phyloP scores from a whole-genome alignment of 441 rosid genomes.

The Mallotus repandus region DNA sequence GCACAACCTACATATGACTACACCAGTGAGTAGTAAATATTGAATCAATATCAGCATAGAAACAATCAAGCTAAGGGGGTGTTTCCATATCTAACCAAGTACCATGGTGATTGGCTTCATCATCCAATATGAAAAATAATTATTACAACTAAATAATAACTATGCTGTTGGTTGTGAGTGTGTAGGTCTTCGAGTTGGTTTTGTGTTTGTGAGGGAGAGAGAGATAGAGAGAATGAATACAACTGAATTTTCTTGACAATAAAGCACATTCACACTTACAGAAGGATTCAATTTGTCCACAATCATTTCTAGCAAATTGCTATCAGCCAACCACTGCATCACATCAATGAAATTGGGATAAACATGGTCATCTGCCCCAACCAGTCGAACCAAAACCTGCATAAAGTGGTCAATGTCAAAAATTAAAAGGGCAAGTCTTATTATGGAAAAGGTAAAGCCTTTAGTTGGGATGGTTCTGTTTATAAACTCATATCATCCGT shows the following conservation, averaged over 20 bases:
- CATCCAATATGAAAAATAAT: neutral
- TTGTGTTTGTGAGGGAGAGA: neutral
- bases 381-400: constrained; percentile 93
- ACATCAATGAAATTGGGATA: constrained; percentile 94
- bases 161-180: neutral
- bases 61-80: neutral
- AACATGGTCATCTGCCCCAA: constrained; percentile 93
- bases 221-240: neutral
- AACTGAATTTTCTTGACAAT: neutral
- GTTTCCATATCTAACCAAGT: neutral
- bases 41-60: neutral
- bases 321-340: constrained; percentile 96
- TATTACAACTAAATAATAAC: neutral
- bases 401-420: constrained; percentile 12
- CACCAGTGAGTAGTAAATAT: neutral
- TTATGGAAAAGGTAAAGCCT: too few species aligned
- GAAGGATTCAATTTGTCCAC: constrained; percentile 85
- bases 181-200: too few species aligned
- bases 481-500: too few species aligned
- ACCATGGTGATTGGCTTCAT: neutral
- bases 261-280: constrained; percentile 46
- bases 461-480: too few species aligned
- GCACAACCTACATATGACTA: neutral
- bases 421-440: constrained; percentile 11
- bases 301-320: constrained; percentile 89